Base-by-base conservation (phyloP, 495 filamentous ascomycete genomes). In the Penicillium lividum region DNA sequence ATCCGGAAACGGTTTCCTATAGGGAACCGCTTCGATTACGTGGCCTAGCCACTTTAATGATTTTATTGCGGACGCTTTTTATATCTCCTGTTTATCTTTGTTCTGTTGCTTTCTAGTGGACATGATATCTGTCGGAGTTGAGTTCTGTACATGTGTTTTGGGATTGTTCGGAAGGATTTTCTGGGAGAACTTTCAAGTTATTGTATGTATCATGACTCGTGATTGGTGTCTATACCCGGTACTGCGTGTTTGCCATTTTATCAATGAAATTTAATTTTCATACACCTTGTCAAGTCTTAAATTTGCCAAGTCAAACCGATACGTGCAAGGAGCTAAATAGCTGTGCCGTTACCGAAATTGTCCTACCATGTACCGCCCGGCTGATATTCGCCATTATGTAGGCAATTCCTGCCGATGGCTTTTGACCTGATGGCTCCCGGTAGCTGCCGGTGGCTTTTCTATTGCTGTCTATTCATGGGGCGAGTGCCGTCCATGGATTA, bases 211-310 rank as follows among this genome's bases (percentile, higher is more conserved):
- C 59, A 33, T 54, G 48, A 45, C 43, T 50, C 54, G 62, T 59
- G 47, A 59, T 56, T 63, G 61, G 40, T 59, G 52, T 56, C 48
- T 63, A 63, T 63, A 63, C 61, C 61, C 61, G 61, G 42, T 59
- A 48, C 47, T 59, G 57, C 61, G 52, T 52, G 46, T 51, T 54
- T 53, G 43, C 52, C 31, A 53, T 30, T 34, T 18, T 3, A 34
- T 51, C 16, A 40, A 40, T 38, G 34, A n/a, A 40, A 40, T 40
- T 7, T 40, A n/a, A 3, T 40, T 16, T 40, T 40, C 38, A 40
- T 40, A 13, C 38, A 13, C 13, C 7, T 40, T 5, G 4, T 16
- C 15, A 7, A 7, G 38, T n/a, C 7, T 15, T 13, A 15, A n/a
- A 13, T 13, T 1, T 40, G 11, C 34, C 28, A 72, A 15, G 10